phyloP scores from a whole-genome alignment of 257 asterid genomes.

The Gentiana dahurica region DNA sequence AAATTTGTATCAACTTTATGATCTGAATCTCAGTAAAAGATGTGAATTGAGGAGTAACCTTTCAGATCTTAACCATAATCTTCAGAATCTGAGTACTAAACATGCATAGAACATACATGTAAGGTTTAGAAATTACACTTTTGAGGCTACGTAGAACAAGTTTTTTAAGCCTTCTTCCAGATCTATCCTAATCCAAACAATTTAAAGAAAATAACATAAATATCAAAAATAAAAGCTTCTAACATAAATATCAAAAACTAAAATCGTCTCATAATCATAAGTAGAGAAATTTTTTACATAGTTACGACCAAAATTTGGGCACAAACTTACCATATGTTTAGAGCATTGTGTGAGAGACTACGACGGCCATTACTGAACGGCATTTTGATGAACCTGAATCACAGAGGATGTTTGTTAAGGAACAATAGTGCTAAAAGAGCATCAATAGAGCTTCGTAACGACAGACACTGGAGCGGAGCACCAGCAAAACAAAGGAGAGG shows the following conservation, averaged over 20 bases:
- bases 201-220: neutral
- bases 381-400: no score
- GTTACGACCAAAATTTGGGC: no score
- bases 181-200: constrained; percentile 38
- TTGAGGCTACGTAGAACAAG: constrained; percentile 3
- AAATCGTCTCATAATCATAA: neutral
- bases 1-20: constrained; percentile 5
- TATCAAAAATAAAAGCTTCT: neutral
- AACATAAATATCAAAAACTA: no score
- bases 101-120: constrained; percentile 36
- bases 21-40: neutral
- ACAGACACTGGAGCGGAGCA: no score
- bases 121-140: constrained; percentile 8
- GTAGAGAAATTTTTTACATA: no score
- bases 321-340: no score
- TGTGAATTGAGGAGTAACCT: neutral
- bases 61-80: constrained; percentile 66
- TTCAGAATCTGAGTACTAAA: constrained; percentile 51
- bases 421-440: no score
- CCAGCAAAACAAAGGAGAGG: no score
- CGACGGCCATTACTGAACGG: no score
- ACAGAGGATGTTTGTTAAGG: no score
- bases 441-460: no score
- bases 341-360: no score
- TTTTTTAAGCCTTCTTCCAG: constrained; percentile 54